phyloP scores from a whole-genome alignment of 139 green algal species.

The Coelastrella sp. region DNA sequence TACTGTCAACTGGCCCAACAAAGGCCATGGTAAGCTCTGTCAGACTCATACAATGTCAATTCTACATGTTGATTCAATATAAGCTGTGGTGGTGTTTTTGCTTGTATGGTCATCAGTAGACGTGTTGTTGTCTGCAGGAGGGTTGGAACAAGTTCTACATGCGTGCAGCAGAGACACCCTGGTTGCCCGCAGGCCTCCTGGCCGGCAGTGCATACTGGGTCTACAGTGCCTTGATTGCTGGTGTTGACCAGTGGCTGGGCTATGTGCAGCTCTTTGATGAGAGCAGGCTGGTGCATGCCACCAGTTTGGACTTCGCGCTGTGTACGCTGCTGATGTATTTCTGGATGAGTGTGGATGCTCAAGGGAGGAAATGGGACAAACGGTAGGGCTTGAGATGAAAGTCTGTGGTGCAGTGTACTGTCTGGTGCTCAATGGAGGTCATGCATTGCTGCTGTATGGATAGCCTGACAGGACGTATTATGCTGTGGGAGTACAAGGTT shows the following conservation, averaged over 20 bases:
- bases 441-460: neutral
- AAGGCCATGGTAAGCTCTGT: too few relatives aligned
- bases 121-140: slow-evolving; percentile 17
- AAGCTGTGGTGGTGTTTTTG: too few relatives aligned
- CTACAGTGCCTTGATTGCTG: slow-evolving; percentile 49
- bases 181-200: slow-evolving; percentile 65
- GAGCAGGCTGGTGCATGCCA: slow-evolving; percentile 85
- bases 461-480: neutral
- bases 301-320: slow-evolving; percentile 83
- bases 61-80: too few relatives aligned
- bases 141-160: slow-evolving; percentile 67
- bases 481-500: neutral
- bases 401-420: neutral
- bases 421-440: neutral
- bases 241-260: slow-evolving; percentile 60
- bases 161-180: slow-evolving; percentile 63
- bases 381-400: slow-evolving; percentile 50
- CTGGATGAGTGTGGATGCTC: slow-evolving; percentile 90
- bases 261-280: slow-evolving; percentile 85
- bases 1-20: too few relatives aligned
- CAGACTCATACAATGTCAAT: too few relatives aligned
- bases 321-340: slow-evolving; percentile 82
- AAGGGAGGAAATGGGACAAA: slow-evolving; percentile 77
- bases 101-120: neutral
- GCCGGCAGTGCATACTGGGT: slow-evolving; percentile 50